Conservation (phyloP, 208 protist genomes). For the Leishmania tropica region DNA sequence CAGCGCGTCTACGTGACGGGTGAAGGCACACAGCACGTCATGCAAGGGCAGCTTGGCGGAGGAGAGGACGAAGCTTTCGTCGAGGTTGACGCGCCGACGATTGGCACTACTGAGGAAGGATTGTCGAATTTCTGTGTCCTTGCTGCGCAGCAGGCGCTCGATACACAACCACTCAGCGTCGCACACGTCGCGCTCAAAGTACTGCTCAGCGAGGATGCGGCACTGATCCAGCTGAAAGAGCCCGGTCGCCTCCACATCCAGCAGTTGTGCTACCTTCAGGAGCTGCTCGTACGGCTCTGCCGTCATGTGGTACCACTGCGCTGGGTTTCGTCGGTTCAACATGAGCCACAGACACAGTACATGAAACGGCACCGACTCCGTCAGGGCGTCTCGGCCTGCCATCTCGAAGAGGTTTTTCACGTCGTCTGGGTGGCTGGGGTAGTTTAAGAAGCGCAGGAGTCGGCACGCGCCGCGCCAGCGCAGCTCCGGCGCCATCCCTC, state of each 20-base stretch:
- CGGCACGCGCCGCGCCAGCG: conserved; percentile 57
- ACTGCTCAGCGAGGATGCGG: conserved; percentile 55
- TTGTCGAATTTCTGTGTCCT: conserved; percentile 35
- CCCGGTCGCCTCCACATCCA: conserved; percentile 54
- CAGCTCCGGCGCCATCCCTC: conserved; percentile 26
- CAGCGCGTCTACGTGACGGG: conserved; percentile 29
- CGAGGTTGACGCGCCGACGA: background rate
- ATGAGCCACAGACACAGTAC: conserved; percentile 53
- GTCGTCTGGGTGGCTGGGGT: conserved; percentile 58
- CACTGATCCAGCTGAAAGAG: conserved; percentile 63
- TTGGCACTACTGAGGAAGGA: conserved; percentile 24
- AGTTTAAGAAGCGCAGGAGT: conserved; percentile 66
- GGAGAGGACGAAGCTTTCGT: background rate
- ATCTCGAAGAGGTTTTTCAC: conserved; percentile 60
- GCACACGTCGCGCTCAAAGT: conserved; percentile 51
- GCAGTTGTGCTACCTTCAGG: conserved; percentile 50
- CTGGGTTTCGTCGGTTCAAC: conserved; percentile 45
- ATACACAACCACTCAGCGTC: conserved; percentile 47
- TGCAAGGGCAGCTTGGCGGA: conserved; percentile 54
- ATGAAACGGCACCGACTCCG: conserved; percentile 47
- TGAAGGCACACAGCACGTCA: conserved; percentile 49
- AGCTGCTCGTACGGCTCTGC: conserved; percentile 35
- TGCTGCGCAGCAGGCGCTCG: conserved; percentile 31
- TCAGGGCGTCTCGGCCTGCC: conserved; percentile 26
- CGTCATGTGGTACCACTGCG: conserved; percentile 57